Conservation (phyloP, 2,329 filamentous ascomycete species). For the Trichoderma asperellum region DNA sequence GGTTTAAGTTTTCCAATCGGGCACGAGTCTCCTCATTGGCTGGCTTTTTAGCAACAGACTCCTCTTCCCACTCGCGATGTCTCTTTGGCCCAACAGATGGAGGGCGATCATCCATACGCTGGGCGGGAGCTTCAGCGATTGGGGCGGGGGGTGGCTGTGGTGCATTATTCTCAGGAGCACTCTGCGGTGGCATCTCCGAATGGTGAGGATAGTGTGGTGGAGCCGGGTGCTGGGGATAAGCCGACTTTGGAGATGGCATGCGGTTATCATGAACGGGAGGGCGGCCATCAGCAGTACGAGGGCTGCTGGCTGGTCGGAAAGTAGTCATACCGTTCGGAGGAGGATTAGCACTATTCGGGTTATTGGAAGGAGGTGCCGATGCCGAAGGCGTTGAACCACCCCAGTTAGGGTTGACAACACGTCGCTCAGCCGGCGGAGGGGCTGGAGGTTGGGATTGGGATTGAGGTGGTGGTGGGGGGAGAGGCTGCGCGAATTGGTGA, state of each 20-base stretch:
- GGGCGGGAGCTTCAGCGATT: conserved; percentile 68
- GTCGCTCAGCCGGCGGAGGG: conserved; percentile 57
- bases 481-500: conserved; percentile 55
- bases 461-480: conserved; percentile 57
- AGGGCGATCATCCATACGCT: conserved; percentile 69
- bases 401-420: conserved; percentile 64
- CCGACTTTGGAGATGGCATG: conserved; percentile 87
- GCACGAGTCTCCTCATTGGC: conserved; percentile 86
- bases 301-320: conserved; percentile 74
- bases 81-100: conserved; percentile 81
- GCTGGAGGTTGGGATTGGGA: conserved; percentile 51
- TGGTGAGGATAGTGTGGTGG: conserved; percentile 67
- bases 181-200: conserved; percentile 61
- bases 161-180: conserved; percentile 60
- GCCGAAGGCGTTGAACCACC: conserved; percentile 56
- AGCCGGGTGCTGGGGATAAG: conserved; percentile 76
- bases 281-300: conserved; percentile 79
- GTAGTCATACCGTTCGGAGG: conserved; percentile 64
- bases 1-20: conserved; percentile 80
- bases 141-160: conserved; percentile 53
- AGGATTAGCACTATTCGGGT: conserved; percentile 42
- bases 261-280: conserved; percentile 78
- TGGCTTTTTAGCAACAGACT: conserved; percentile 77
- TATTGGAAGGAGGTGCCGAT: conserved; percentile 44
- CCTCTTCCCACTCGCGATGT: conserved; percentile 90